Evolutionary conservation across 345 rosid species (phyloP), one percentile per base, ranked within the genome.

Genomic region (Gossypium rotundifolium): DNA sequence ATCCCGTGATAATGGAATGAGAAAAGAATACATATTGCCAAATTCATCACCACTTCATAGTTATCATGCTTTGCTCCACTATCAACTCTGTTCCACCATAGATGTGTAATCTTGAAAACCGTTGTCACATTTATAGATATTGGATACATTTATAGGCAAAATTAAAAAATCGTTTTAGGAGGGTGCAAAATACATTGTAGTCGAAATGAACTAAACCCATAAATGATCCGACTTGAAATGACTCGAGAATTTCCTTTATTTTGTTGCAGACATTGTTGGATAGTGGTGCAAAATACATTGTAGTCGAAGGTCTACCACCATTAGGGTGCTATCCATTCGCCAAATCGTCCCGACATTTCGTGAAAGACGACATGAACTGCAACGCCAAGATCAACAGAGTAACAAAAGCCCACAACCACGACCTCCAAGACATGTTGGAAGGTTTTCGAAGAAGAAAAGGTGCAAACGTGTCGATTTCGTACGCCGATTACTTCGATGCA

Each of bases 321-420:
- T 25, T 58, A 22, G 63, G 63, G 38, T 23, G 63, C 63, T 58
- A 58, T 58, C 63, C 63, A 58, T 58, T 11, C 13, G 63, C 63
- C 33, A 22, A 23, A 7, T 58, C 25, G 16, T 11, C 63, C 63
- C 9, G 4, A 33, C 40, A 23, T 58, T 58, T 22, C 25, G 63
- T 3, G 7, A 23, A 58, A 7, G 63, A 58, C 12, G 63, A 58
- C 12, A 23, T 22, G 63, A 25, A 23, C 6, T 23, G 63, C 11
- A 7, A 7, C 11, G 33, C 38, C 0, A 7, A 1, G 11, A 4
- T 58, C 16, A 58, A 58, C 6, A 23, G 1, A 12, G 63, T 29
- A 23, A 11, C 12, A 58, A 22, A 22, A 58, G 29, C 38, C 63
- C 63, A 58, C 2, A 58, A 58, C 6, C 16, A 58, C 63, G 16